Conservation (phyloP, 345 rosid species). For the Populus euphratica region DNA sequence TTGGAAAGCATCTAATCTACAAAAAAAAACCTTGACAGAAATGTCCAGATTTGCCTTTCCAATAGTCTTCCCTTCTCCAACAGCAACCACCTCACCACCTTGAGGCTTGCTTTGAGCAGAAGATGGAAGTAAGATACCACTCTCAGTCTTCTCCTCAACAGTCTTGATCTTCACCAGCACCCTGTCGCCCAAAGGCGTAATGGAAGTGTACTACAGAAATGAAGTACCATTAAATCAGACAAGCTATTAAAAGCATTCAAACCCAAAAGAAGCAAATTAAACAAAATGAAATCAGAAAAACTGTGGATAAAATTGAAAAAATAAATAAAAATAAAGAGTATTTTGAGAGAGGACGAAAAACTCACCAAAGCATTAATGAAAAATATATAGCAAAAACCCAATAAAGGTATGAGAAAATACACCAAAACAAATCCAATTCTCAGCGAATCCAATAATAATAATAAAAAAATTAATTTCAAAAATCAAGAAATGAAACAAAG, state of each 20-base stretch:
- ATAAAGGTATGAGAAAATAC: background rate
- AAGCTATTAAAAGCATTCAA: background rate
- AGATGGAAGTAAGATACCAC: slow-evolving; percentile 82
- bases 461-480: background rate
- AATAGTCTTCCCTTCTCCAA: slow-evolving; percentile 77
- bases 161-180: slow-evolving; percentile 84
- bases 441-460: background rate
- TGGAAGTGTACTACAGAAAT: slow-evolving; percentile 56
- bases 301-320: background rate
- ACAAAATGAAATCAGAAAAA: background rate
- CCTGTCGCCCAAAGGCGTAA: slow-evolving; percentile 84
- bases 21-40: slow-evolving; percentile 44
- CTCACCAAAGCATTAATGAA: too few relatives aligned
- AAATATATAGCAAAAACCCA: background rate
- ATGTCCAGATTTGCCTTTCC: slow-evolving; percentile 58
- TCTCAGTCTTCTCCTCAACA: slow-evolving; percentile 71
- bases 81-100: slow-evolving; percentile 87
- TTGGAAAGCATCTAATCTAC: background rate
- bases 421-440: background rate
- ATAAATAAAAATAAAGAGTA: background rate
- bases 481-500: background rate
- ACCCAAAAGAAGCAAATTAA: background rate
- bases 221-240: background rate
- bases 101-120: slow-evolving; percentile 86
- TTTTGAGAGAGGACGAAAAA: background rate